Conservation (phyloP, 139 green algal species). For the Microglena sp. region DNA sequence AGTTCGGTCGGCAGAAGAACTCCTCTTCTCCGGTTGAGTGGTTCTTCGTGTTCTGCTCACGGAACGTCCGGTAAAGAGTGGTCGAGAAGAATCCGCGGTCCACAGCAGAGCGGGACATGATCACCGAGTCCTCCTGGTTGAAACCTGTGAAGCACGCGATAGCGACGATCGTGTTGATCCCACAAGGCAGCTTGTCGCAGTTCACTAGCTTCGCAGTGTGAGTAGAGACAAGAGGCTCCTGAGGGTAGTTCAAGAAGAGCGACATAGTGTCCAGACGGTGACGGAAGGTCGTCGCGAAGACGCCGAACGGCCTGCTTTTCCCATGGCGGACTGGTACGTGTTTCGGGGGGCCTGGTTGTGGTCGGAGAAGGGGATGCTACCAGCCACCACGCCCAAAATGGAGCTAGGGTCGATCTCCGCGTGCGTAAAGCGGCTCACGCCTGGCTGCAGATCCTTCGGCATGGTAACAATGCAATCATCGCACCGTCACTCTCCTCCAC, state of each 20-base stretch:
- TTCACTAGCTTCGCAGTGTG: background rate
- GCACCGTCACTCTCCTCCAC: no score
- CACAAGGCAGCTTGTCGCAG: conserved; percentile 9
- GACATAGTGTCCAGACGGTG: conserved; percentile 20
- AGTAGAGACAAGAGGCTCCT: conserved; percentile 37
- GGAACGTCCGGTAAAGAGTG: conserved; percentile 31
- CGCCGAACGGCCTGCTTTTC: conserved; percentile 46
- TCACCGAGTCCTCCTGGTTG: conserved; percentile 66
- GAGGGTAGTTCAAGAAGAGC: conserved; percentile 27
- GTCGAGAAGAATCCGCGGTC: conserved; percentile 51
- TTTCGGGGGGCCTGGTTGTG: conserved; percentile 60
- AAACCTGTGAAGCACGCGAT: conserved; percentile 54
- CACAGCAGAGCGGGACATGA: conserved; percentile 41
- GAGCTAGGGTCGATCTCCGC: conserved; percentile 58
- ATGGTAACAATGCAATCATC: no score
- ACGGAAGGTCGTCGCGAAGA: conserved; percentile 50
- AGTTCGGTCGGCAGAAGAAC: conserved; percentile 37
- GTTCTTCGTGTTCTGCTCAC: conserved; percentile 14
- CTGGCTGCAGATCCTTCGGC: no score
- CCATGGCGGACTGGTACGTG: conserved; percentile 54
- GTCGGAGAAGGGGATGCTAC: conserved; percentile 58
- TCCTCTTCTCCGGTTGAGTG: conserved; percentile 27
- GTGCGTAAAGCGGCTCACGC: no score
- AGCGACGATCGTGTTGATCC: conserved; percentile 48
- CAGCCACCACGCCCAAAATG: conserved; percentile 39